Percentiles rank a stretch among this genome's conserved stretches.
phyloP scores from a whole-genome alignment of 2,329 filamentous ascomycete genomes.

The Fusarium floridanum region DNA sequence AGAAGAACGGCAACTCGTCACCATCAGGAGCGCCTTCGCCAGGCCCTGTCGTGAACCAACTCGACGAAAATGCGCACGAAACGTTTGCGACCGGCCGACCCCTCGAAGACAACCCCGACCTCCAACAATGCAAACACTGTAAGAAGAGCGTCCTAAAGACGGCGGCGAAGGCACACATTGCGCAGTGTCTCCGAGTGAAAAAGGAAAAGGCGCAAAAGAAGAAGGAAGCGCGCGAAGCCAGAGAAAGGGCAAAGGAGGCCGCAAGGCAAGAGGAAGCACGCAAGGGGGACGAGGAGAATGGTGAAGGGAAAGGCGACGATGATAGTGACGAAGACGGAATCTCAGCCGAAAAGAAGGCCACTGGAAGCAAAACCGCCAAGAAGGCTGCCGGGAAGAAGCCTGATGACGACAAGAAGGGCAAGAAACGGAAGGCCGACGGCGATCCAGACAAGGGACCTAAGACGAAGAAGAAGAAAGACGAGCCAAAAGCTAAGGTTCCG shows the following conservation, averaged over 20 bases:
- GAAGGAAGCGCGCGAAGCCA: slow-evolving; percentile 79
- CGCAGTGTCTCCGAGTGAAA: slow-evolving; percentile 86
- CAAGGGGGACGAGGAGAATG: slow-evolving; percentile 63
- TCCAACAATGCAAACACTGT: slow-evolving; percentile 92
- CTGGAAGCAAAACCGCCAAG: slow-evolving; percentile 62
- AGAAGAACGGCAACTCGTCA: slow-evolving; percentile 60
- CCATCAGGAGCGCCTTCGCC: slow-evolving; percentile 61
- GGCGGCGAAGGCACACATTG: slow-evolving; percentile 83
- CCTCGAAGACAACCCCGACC: slow-evolving; percentile 82
- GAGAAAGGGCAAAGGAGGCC: slow-evolving; percentile 74
- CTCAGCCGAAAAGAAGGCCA: slow-evolving; percentile 57
- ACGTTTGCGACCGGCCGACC: slow-evolving; percentile 87
- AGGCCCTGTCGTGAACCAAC: slow-evolving; percentile 71
- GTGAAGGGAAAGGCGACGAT: slow-evolving; percentile 63
- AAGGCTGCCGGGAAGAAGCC: slow-evolving; percentile 78
- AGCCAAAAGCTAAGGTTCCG: slow-evolving; percentile 83
- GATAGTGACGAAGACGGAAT: slow-evolving; percentile 61
- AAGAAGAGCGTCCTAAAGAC: slow-evolving; percentile 87
- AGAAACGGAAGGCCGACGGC: slow-evolving; percentile 82
- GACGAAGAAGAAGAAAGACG: slow-evolving; percentile 95
- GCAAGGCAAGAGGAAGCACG: slow-evolving; percentile 69
- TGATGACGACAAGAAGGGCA: slow-evolving; percentile 75
- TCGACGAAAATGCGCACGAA: slow-evolving; percentile 82
- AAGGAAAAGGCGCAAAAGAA: slow-evolving; percentile 84
- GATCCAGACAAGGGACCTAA: slow-evolving; percentile 87